phyloP scores from a whole-genome alignment of 257 asterid genomes.

The Jasminum sambac region DNA sequence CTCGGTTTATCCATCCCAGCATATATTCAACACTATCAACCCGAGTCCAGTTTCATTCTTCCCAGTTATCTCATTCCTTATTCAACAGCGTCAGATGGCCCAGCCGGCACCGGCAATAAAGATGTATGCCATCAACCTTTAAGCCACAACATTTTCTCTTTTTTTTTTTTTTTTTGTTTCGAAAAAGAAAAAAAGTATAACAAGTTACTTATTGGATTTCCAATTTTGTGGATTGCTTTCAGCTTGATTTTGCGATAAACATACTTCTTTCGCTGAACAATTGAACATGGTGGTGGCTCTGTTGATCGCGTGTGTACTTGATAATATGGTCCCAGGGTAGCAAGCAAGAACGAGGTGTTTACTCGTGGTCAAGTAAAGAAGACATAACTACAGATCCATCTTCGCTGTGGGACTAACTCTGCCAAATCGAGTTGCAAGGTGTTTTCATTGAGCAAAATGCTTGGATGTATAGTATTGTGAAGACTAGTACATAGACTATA shows the following conservation, averaged over 20 bases:
- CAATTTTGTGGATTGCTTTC: constrained; percentile 23
- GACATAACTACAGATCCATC: constrained; percentile 60
- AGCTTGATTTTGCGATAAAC: constrained; percentile 81
- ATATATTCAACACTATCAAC: constrained; percentile 82
- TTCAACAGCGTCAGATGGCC: constrained; percentile 95
- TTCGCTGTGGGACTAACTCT: constrained; percentile 57
- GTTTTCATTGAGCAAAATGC: constrained; percentile 74
- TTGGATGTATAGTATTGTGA: constrained; percentile 47
- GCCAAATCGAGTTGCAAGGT: constrained; percentile 55
- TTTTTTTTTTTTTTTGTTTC: no score
- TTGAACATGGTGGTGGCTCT: constrained; percentile 83
- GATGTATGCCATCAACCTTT: constrained; percentile 52
- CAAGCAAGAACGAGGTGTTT: constrained; percentile 83
- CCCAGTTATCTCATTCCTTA: constrained; percentile 87
- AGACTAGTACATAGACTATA: neutral
- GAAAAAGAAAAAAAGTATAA: no score
- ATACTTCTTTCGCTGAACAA: constrained; percentile 76
- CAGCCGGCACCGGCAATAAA: constrained; percentile 57
- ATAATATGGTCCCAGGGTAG: constrained; percentile 92
- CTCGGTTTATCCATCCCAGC: constrained; percentile 94
- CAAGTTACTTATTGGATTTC: neutral
- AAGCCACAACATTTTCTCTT: no score
- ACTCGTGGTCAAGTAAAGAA: constrained; percentile 74
- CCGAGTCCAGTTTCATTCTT: constrained; percentile 66
- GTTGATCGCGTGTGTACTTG: constrained; percentile 68